Base-by-base conservation (phyloP, 1,284 basidiomycete genomes). In the Rhodotorula sp. region DNA sequence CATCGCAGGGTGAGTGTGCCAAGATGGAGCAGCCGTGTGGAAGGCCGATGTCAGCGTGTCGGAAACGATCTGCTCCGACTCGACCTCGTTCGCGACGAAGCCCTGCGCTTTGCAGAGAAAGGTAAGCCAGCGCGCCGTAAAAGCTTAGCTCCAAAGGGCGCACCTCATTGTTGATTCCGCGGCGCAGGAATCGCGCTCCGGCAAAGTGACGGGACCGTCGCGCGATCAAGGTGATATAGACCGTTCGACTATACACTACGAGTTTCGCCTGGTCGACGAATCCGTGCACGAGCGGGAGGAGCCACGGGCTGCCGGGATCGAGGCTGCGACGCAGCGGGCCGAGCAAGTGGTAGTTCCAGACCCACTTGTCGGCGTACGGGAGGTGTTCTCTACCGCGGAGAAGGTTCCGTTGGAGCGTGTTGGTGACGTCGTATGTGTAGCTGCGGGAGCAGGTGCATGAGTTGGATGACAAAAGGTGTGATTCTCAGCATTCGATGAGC, bases 241-340 rank as follows among this genome's bases (percentile, higher is more conserved):
- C 85, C 4, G 94, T 90, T 0, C 94, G 88, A 10, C 93, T 91
- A 47, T 97, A 87, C 1, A 98, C 90, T 6, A 90, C 92, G 61
- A 99, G 84, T 80, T 99, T 99, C 28, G 95, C 93, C 87, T 99
- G 97, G 79, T 99, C 95, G 14, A 98, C 93, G 79, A 94, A 93
- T 0, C 97, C 97, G 77, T 98, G 93, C 0, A 99, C 90, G 58
- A 99, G 83, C 0, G 97, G 94, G 15, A 98, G 81, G 4, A 98
- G 85, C 97, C 95, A 99, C 71, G 89, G 86, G 43, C 88, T 86
- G 71, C 86, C 87, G 52, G 84, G 82, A 54, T 85, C 82, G 18
- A 81, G 79, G 45, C 78, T 77, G 18, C 81, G 67, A 72, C 86
- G 85, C 1, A 85, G 84, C 0, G 87, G 85, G 0, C 87, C 86